Evolutionary conservation across 352 stramenopile genomes (phyloP), one percentile per base, ranked within the genome.

Genomic region (Phytophthora citricola): DNA sequence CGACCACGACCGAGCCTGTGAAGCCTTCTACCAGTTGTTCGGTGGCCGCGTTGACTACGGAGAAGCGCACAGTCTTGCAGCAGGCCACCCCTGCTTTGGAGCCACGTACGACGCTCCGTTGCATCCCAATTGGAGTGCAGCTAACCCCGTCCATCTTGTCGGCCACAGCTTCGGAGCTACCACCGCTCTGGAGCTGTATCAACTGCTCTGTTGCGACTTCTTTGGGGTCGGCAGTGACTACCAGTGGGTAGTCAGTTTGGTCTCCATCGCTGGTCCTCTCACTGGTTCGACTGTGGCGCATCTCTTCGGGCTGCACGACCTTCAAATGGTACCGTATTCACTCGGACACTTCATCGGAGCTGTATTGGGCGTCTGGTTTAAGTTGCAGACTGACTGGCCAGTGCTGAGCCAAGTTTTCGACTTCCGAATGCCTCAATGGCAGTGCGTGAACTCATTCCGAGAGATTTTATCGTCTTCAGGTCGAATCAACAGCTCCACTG

Each of bases 111-210:
- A 66, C 0, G 62, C 9, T 0, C 53, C 80, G 29, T 39, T 85
- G 34, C 73, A 89, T 68, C 64, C 78, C 2, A 36, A 71, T 0
- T 93, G 81, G 81, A 89, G 73, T 60, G 71, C 63, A 3, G 26
- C 61, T 2, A 78, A 89, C 36, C 81, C 85, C 0, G 65, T 92
- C 4, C 83, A 93, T 40, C 65, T 93, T 11, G 49, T 92, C 4
- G 83, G 83, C n/a, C 85, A 93, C 63, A 91, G 83, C 55, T 81
- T 88, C 27, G 83, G 85, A 40, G 71, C 69, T 9, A 89, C 81
- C 20, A 90, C 83, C 4, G 83, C 83, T 26, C 69, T 93, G 27
- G 83, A 93, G 54, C 56, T 93, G 32, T 90, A 93, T 50, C 85
- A 93, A 70, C 45, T 91, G 39, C 32, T 92, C 4, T 87, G 78